Evolutionary conservation across 2,329 filamentous ascomycete species (phyloP).

Genomic region (Penicillium sp.): DNA sequence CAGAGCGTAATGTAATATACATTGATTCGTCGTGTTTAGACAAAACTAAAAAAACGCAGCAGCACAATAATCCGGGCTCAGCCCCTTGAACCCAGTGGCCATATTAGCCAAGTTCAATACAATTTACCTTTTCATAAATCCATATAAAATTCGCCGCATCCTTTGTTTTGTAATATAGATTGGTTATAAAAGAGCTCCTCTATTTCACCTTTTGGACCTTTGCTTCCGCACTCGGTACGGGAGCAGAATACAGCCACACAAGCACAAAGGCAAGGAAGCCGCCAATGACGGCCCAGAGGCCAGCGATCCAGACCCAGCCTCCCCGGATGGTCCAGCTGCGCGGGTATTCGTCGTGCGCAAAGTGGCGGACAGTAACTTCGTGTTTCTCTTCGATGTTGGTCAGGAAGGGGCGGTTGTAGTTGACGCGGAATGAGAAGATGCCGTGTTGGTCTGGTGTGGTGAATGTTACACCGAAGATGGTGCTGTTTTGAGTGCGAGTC

Average conservation of each 20-base stretch:
- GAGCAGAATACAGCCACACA: slow-evolving; percentile 79
- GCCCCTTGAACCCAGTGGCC: background rate
- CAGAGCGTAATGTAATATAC: background rate
- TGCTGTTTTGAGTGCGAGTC: slow-evolving; percentile 60
- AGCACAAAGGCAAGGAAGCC: slow-evolving; percentile 84
- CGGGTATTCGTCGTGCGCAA: slow-evolving; percentile 95
- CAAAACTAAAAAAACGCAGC: background rate
- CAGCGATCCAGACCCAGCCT: slow-evolving; percentile 91
- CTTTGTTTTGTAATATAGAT: background rate
- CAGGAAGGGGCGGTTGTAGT: slow-evolving; percentile 94
- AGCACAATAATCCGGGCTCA: background rate
- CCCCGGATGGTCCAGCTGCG: slow-evolving; percentile 84
- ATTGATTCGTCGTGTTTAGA: background rate
- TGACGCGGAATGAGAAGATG: slow-evolving; percentile 97
- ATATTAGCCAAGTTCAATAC: background rate
- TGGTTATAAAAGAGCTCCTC: slow-evolving; percentile 1
- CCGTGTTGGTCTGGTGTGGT: slow-evolving; percentile 92
- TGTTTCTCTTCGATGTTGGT: slow-evolving; percentile 89
- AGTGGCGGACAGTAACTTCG: slow-evolving; percentile 90
- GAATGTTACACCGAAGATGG: slow-evolving; percentile 72
- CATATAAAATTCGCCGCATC: background rate
- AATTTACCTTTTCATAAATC: slow-evolving; percentile 10
- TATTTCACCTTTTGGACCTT: slow-evolving; percentile 42
- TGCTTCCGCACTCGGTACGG: slow-evolving; percentile 31
- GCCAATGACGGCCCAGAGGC: slow-evolving; percentile 75